Evolutionary conservation across 108 stramenopile genomes (phyloP), one percentile per base, ranked within the genome.

Genomic region (Pseudonitzschia multiseries): DNA sequence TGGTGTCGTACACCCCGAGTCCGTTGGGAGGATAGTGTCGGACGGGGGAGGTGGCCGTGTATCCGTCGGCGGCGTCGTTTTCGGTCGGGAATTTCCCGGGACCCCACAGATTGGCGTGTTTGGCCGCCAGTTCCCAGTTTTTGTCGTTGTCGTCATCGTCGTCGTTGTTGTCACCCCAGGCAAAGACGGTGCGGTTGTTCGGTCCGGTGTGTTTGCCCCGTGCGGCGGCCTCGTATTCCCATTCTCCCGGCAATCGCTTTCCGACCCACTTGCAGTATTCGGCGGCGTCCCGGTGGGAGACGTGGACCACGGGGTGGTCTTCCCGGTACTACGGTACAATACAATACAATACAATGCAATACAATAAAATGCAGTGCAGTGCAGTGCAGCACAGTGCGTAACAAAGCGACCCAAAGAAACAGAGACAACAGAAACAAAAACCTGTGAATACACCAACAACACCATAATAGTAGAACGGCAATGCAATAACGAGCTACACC

Each of bases 231-330:
- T 97, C 96, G 92, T 92, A 97, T 69, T 97, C 96, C 65, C 90
- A 59, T 82, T 97, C 96, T 15, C 94, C 90, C 17, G 93, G 93
- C 28, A 97, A 74, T 27, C 96, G 87, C 56, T 91, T 88, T 9
- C 94, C 95, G 12, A 70, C 74, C 98, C 97, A 98, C 18, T 78
- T 76, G 79, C 98, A 98, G 72, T 93, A 98, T 68, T 97, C 98
- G 12, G 89, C 85, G 20, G 98, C 97, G 80, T 98, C 98, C 57
- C 88, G 78, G 81, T 95, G 96, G 20, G 90, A 90, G 0, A 98
- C 94, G 72, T 98, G 97, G 0, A 88, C 90, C 22, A 89, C 97
- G 5, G 96, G 95, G 82, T 97, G 95, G 73, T 95, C 74, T 65
- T 86, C 89, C 29, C 92, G 88, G 77, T 80, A 79, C 70, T 62